phyloP scores from a whole-genome alignment of 129 eudicot species.

The Flaveria trinervia region DNA sequence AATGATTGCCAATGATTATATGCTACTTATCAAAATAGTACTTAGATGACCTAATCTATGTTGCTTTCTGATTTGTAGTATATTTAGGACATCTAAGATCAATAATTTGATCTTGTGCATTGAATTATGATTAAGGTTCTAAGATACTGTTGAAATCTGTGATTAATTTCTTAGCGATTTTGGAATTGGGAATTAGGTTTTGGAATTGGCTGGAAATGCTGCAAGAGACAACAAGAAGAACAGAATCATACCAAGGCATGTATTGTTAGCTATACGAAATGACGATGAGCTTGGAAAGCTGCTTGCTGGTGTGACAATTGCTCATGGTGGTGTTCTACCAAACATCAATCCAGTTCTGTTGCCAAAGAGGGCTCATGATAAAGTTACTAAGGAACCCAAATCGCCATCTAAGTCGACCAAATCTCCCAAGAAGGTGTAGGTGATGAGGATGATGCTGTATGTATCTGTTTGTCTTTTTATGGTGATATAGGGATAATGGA shows the following conservation, averaged over 20 bases:
- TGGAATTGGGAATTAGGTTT: conserved; percentile 42
- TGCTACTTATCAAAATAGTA: conserved; percentile 21
- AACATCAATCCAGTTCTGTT: conserved; percentile 70
- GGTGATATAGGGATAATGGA: conserved; percentile 18
- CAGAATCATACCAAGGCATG: conserved; percentile 60
- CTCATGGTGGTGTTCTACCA: conserved; percentile 68
- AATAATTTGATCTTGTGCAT: not conserved
- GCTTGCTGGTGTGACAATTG: conserved; percentile 61
- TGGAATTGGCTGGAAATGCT: conserved; percentile 77
- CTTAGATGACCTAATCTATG: not conserved
- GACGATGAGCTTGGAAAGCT: conserved; percentile 69
- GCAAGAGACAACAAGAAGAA: conserved; percentile 70
- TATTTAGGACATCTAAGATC: conserved; percentile 26
- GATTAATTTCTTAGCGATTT: not conserved
- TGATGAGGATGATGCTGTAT: conserved; percentile 1
- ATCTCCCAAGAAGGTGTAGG: conserved; percentile 49
- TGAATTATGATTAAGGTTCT: not conserved
- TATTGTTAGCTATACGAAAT: conserved; percentile 59
- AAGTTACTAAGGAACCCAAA: conserved; percentile 46
- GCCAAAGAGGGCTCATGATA: conserved; percentile 58
- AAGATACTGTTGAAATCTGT: not conserved
- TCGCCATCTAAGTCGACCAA: conserved; percentile 53
- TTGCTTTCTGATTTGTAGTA: too few species aligned
- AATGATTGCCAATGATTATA: not conserved
- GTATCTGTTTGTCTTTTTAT: conserved; percentile 1